Evolutionary conservation across 768 basidiomycete species (phyloP), one percentile per base, ranked within the genome.

Genomic region (Termitomyces sp.): DNA sequence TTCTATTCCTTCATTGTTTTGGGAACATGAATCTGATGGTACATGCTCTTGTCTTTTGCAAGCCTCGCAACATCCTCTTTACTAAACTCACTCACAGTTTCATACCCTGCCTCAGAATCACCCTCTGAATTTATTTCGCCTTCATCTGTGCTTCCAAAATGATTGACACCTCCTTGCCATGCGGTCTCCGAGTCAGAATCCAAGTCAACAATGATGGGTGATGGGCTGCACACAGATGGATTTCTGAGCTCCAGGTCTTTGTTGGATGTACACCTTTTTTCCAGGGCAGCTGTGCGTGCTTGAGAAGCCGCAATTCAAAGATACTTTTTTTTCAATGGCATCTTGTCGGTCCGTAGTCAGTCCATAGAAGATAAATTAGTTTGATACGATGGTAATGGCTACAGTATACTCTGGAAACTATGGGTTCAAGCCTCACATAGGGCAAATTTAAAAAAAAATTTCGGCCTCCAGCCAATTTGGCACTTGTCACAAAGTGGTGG

Each of bases 1-100:
- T 61, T 64, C 68, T 65, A 69, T 45, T 60, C 58, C 36, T 42
- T 49, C 46, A 16, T 33, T 49, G 40, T 60, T 33, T 52, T 52
- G 8, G 51, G 32, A 18, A 1, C 4, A 1, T 52, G 33, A 36
- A 52, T 52, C 9, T 52, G 33, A 52, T 20, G 3, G 18, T 52
- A 52, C 28, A 52, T 33, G 18, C 32, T 20, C 15, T 11, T 36
- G 7, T 8, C 8, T 36, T 36, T 12, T 20, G 18, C 22, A 15
- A 36, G n/a, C 35, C 13, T 36, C 6, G 18, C 51, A 52, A 52
- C 51, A 15, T 36, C 35, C 5, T 52, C 33, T 3, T 52, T 33
- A 52, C 51, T 24, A 4, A n/a, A 52, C 32, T 52, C 33, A 20
- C 51, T 52, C 13, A 52, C 51, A 18, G 51, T 36, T 16, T 36